Percentiles rank a stretch among this genome's conserved stretches.
Conservation (phyloP, 441 rosid genomes). For the Pelargonium fulgidum region DNA sequence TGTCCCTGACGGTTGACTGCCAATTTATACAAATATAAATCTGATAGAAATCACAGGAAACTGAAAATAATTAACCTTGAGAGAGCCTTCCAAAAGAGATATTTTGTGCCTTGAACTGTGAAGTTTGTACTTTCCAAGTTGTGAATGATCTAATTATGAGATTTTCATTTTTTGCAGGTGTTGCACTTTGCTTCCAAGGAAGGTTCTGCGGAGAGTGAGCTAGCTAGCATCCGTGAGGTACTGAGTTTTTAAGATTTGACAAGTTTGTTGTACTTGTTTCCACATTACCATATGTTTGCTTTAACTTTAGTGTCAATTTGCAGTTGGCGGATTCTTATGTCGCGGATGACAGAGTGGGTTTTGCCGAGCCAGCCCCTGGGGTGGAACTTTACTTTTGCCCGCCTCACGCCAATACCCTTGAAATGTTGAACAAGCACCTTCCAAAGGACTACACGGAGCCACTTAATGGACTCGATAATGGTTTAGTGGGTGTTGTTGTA, state of each 20-base stretch:
- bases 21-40: too few species aligned
- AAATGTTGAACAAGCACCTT: slow-evolving; percentile 54
- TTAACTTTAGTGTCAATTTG: not conserved
- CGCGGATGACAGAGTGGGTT: slow-evolving; percentile 62
- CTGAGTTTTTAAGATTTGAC: not conserved
- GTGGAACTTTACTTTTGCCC: slow-evolving; percentile 80
- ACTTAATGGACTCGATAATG: slow-evolving; percentile 41
- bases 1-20: too few species aligned
- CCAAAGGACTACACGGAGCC: slow-evolving; percentile 51
- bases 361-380: slow-evolving; percentile 66
- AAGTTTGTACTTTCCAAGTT: not conserved
- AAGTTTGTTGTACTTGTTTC: not conserved
- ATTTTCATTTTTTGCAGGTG: slow-evolving; percentile 38
- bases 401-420: slow-evolving; percentile 38
- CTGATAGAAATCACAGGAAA: too few species aligned
- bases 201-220: slow-evolving; percentile 43
- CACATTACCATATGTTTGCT: not conserved
- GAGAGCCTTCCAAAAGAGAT: not conserved
- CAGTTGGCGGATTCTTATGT: slow-evolving; percentile 64
- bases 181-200: slow-evolving; percentile 61
- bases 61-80: too few species aligned
- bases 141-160: not conserved
- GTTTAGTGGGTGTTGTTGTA: slow-evolving; percentile 85
- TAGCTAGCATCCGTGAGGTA: slow-evolving; percentile 61
- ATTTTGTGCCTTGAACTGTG: not conserved